These are phyloP conservation scores for Zygosaccharomyces siamensis DNA, from an alignment of 805 yeast species.

Conservation along the genomic window DNA sequence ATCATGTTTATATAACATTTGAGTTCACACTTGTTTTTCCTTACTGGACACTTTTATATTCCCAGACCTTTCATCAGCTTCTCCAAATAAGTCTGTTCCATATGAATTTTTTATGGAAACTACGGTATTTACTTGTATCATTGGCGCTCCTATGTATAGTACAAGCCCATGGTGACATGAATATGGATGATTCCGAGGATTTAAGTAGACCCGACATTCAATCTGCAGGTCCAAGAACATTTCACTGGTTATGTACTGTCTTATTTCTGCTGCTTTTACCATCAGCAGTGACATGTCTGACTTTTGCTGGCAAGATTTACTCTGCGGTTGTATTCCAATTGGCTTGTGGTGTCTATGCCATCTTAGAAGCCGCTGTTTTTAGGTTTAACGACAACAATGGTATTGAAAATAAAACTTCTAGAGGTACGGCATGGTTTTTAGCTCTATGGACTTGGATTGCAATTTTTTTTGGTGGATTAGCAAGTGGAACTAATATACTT, in stretches of 20 bases:
- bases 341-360: constrained; percentile 45
- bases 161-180: constrained; percentile 24
- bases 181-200: constrained; percentile 32
- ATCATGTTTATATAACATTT: background rate
- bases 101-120: background rate
- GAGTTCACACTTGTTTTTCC: background rate
- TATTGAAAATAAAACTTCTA: constrained; percentile 61
- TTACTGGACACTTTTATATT: background rate
- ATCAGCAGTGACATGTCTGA: constrained; percentile 49
- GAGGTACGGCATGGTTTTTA: constrained; percentile 63
- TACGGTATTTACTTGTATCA: background rate
- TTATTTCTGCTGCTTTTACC: constrained; percentile 48
- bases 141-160: background rate
- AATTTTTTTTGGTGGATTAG: constrained; percentile 50
- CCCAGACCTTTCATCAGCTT: background rate
- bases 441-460: constrained; percentile 41
- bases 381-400: constrained; percentile 61
- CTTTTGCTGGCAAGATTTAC: constrained; percentile 49
- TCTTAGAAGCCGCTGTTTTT: constrained; percentile 52
- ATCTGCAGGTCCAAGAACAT: constrained; percentile 48
- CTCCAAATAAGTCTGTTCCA: background rate
- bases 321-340: constrained; percentile 45
- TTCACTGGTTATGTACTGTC: constrained; percentile 61
- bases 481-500: constrained; percentile 48
- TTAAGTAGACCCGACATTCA: constrained; percentile 37